Base-by-base conservation (phyloP, 1,284 basidiomycete genomes). In the Ustilago crameri region DNA sequence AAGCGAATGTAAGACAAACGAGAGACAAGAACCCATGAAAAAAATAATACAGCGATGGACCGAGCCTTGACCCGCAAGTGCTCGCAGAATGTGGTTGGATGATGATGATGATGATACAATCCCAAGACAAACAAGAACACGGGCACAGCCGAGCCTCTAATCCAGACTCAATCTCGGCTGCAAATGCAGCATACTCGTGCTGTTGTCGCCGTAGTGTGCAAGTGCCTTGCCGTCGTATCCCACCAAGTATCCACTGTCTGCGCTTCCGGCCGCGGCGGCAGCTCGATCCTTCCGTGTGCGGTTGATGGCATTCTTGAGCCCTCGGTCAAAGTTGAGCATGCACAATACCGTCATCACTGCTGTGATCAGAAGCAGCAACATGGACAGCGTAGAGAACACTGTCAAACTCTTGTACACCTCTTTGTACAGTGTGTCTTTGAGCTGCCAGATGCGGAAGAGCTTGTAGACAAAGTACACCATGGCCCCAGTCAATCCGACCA, bases 371-470 rank as follows among this genome's bases (percentile, higher is more conserved):
- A 75, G 63, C 37, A 78, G 35, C 47, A 63, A 58, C 50, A 79
- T 67, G 30, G 76, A 72, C 2, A 79, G 62, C 42, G 76, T 66
- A 38, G 74, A 71, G n/a, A 79, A 79, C 2, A 77, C 75, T 1
- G 76, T 78, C 60, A 78, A 54, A 43, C 68, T 72, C 64, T 78
- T 78, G 75, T 78, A 79, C 20, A 79, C 75, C 46, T 79, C 77
- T 46, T 64, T 61, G 51, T 79, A 78, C 32, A 61, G 34, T 10
- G 58, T 61, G 1, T 60, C 44, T 37, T 69, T 66, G 44, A 60
- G 63, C 42, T 63, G 55, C 77, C 75, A 79, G 67, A 79, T 79
- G 5, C 73, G 59, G 47, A 60, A 76, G 17, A 78, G 69, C 60
- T 78, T 78, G 62, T 74, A 78, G 37, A 60, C 51, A 59, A 78